Percentiles rank a stretch among this genome's conserved stretches.
Conservation (phyloP, 108 stramenopile species). For the Pseudonitzschia multiseries region DNA sequence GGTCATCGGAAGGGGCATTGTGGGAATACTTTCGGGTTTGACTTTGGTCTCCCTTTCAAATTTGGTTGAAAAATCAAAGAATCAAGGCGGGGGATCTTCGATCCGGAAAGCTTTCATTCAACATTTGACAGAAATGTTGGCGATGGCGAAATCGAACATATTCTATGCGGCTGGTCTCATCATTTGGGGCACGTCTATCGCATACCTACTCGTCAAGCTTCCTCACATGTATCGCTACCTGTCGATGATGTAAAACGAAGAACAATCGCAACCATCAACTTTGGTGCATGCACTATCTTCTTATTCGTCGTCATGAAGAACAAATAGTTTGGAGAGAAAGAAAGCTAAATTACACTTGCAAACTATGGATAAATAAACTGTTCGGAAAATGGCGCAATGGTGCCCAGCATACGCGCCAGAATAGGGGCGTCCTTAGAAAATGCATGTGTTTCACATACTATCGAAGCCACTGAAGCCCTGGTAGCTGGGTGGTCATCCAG, state of each 20-base stretch:
- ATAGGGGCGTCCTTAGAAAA: no score
- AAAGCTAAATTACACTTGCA: no score
- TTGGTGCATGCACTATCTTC: no score
- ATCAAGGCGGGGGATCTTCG: neutral
- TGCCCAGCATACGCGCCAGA: no score
- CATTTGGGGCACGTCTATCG: neutral
- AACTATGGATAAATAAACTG: no score
- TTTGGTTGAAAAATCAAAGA: neutral
- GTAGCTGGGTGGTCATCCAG: no score
- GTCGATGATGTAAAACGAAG: neutral
- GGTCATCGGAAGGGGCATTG: slow-evolving; percentile 1
- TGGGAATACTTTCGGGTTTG: slow-evolving; percentile 2
- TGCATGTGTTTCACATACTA: no score
- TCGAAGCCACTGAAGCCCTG: no score
- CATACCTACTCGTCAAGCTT: neutral
- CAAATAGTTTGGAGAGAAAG: no score
- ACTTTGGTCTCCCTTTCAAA: neutral
- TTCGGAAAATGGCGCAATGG: no score
- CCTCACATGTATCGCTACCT: neutral
- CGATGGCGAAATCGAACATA: neutral
- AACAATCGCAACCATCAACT: no score
- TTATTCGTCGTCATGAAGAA: no score
- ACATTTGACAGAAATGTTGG: neutral
- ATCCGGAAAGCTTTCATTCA: neutral
- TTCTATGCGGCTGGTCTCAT: slow-evolving; percentile 1